Conservation (phyloP, 176 grass and related monocot species). For the Bromus sterilis region DNA sequence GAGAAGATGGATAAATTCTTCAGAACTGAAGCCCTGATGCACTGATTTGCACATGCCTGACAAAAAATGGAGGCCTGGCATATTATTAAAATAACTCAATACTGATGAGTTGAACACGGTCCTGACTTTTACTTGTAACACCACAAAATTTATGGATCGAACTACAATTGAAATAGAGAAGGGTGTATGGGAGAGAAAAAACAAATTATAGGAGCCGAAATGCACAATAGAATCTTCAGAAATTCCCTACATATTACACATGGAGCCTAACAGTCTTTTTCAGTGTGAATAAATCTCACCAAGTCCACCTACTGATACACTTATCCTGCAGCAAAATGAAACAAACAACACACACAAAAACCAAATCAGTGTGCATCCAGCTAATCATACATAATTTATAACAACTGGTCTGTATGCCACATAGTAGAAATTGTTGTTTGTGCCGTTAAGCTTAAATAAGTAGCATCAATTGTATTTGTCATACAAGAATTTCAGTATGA, state of each 20-base stretch:
- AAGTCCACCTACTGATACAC: neutral
- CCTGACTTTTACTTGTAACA: neutral
- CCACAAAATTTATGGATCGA: neutral
- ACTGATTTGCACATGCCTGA: neutral
- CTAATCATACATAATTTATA: neutral
- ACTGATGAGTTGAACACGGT: neutral
- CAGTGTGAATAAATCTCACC: neutral
- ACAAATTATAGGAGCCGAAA: neutral
- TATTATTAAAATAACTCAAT: neutral
- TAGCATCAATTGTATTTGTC: neutral
- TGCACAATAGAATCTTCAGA: neutral
- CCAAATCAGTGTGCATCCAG: neutral
- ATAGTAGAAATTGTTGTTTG: neutral
- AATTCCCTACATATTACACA: conserved; percentile 17
- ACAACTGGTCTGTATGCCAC: neutral
- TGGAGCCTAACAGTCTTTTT: neutral
- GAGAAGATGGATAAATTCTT: neutral
- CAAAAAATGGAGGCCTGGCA: neutral
- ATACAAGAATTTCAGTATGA: neutral
- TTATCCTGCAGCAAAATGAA: conserved; percentile 18
- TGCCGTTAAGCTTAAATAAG: neutral
- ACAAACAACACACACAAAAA: neutral
- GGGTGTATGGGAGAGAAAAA: neutral
- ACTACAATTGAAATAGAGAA: neutral
- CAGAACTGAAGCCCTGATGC: neutral